phyloP scores from a whole-genome alignment of 2,329 filamentous ascomycete genomes.

The Thielaviopsis musarum region DNA sequence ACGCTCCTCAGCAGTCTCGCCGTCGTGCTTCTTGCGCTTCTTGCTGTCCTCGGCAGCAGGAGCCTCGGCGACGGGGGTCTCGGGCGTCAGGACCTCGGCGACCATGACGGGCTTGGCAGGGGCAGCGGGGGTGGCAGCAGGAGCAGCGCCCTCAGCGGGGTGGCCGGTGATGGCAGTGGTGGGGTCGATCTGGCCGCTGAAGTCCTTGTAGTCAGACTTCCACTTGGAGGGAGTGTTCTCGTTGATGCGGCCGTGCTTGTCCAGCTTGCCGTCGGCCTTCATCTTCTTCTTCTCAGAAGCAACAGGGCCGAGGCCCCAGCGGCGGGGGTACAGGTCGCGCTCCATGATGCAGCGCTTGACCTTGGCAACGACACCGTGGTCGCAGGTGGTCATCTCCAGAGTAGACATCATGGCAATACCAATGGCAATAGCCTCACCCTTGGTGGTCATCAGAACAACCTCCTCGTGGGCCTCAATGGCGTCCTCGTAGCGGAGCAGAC shows the following conservation, averaged over 20 bases:
- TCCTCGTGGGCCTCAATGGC: slow-evolving; percentile 91
- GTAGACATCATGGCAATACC: slow-evolving; percentile 97
- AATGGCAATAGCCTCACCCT: slow-evolving; percentile 94
- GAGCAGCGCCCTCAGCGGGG: slow-evolving; percentile 26
- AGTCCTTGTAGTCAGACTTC: slow-evolving; percentile 88
- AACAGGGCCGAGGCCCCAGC: slow-evolving; percentile 90
- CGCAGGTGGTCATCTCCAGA: slow-evolving; percentile 89
- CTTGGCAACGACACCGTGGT: slow-evolving; percentile 95
- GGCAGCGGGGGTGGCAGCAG: slow-evolving; percentile 19
- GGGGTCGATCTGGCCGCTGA: slow-evolving; percentile 31
- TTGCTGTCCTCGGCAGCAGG: slow-evolving; percentile 39
- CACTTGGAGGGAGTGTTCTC: slow-evolving; percentile 88
- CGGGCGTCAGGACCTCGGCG: slow-evolving; percentile 22
- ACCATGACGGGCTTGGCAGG: slow-evolving; percentile 18
- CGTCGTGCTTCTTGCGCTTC: slow-evolving; percentile 68
- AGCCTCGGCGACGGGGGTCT: slow-evolving; percentile 22
- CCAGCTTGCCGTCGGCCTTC: slow-evolving; percentile 92
- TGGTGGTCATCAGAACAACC: slow-evolving; percentile 95
- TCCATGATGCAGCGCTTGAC: slow-evolving; percentile 99
- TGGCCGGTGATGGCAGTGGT: slow-evolving; percentile 31
- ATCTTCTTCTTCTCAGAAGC: slow-evolving; percentile 99
- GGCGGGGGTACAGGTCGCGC: slow-evolving; percentile 86
- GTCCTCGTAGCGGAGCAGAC: slow-evolving; percentile 77
- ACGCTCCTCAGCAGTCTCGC: slow-evolving; percentile 55
- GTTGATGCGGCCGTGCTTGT: slow-evolving; percentile 90